phyloP scores from a whole-genome alignment of 164 flowering plant species.

The Macadamia integrifolia region DNA sequence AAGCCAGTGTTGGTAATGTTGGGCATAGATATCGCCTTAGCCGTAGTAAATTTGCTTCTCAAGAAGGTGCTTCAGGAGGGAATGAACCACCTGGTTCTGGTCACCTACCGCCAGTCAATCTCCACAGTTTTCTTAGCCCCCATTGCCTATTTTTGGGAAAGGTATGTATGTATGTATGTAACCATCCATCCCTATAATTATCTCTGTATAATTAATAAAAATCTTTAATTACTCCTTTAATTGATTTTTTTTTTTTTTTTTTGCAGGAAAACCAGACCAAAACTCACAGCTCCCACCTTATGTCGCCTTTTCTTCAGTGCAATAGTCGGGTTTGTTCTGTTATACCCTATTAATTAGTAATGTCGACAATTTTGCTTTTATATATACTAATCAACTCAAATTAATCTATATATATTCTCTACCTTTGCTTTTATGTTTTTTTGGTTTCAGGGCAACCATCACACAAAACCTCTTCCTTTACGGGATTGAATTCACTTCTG shows the following conservation, averaged over 20 bases:
- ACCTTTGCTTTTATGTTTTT: no score
- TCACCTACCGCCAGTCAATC: constrained; percentile 52
- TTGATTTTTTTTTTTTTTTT: no score
- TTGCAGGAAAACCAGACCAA: constrained; percentile 64
- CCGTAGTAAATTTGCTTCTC: constrained; percentile 55
- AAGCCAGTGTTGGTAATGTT: constrained; percentile 53
- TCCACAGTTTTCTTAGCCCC: constrained; percentile 56
- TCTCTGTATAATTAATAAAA: no score
- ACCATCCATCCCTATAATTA: no score
- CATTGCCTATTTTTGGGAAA: constrained; percentile 59
- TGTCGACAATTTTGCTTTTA: no score
- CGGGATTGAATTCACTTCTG: constrained; percentile 73
- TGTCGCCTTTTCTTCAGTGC: constrained; percentile 65
- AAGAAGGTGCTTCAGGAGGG: constrained; percentile 65
- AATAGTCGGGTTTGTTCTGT: constrained; percentile 51
- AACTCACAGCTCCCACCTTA: constrained; percentile 46
- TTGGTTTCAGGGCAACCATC: constrained; percentile 48
- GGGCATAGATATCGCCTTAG: constrained; percentile 45
- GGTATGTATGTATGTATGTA: constrained; percentile 27
- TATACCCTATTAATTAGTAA: no score
- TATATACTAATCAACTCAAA: not conserved
- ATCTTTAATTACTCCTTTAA: no score
- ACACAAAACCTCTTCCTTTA: constrained; percentile 65
- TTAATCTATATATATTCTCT: not conserved
- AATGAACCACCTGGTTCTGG: constrained; percentile 41